phyloP scores from a whole-genome alignment of 106 monocot genomes.

The Dactylorhiza incarnata region DNA sequence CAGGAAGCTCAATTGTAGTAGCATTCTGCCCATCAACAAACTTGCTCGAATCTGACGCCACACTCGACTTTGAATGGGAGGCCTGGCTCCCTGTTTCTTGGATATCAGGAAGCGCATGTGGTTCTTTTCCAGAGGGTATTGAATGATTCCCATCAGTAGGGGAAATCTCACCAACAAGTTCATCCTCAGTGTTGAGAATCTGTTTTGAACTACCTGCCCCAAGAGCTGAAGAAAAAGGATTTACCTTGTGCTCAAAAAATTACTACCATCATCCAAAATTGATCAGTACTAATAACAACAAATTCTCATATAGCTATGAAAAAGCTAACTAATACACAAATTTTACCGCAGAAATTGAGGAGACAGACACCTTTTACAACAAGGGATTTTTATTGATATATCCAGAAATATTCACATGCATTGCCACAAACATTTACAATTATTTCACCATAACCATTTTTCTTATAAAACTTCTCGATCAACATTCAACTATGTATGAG shows the following conservation, averaged over 20 bases:
- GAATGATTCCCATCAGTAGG: slow-evolving; percentile 39
- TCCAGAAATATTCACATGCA: too few species aligned
- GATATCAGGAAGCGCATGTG: slow-evolving; percentile 16
- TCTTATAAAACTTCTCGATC: too few species aligned
- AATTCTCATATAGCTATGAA: background rate
- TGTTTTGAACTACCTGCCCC: slow-evolving; percentile 37
- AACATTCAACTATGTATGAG: too few species aligned
- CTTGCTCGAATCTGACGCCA: slow-evolving; percentile 16
- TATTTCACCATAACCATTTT: too few species aligned
- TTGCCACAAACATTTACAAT: too few species aligned
- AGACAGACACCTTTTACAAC: too few species aligned
- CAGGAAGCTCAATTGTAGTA: slow-evolving; percentile 14
- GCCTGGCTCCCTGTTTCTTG: slow-evolving; percentile 8
- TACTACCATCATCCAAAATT: background rate
- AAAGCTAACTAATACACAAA: background rate
- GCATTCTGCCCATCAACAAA: slow-evolving; percentile 11
- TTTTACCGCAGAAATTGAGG: too few species aligned
- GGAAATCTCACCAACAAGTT: slow-evolving; percentile 38
- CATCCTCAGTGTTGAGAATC: slow-evolving; percentile 37
- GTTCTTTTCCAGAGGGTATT: slow-evolving; percentile 17
- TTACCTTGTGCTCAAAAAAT: background rate
- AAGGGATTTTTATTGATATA: too few species aligned
- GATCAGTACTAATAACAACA: background rate
- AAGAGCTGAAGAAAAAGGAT: background rate
- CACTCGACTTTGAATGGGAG: slow-evolving; percentile 26